Percentiles rank a stretch among this genome's conserved stretches.
Evolutionary conservation across 768 basidiomycete species (phyloP).

Genomic region (Pleurotus eryngii): DNA sequence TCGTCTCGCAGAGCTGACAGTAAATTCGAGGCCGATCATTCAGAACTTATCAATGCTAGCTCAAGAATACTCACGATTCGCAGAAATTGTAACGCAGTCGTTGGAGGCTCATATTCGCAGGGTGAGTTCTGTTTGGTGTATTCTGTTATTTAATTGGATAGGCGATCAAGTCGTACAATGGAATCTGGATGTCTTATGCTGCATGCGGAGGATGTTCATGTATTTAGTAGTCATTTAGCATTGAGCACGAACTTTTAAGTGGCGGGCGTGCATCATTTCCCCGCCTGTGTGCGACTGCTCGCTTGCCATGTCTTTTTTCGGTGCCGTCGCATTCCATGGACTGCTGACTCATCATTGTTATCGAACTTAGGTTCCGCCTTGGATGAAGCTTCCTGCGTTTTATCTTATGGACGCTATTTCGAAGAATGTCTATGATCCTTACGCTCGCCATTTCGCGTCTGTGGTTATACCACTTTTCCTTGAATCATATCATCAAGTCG

Average conservation of each 20-base stretch:
- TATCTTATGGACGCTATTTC: constrained; percentile 96
- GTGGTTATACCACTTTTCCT: constrained; percentile 84
- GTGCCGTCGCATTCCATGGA: constrained; percentile 35
- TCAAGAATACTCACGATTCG: constrained; percentile 77
- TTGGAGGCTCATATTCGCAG: constrained; percentile 80
- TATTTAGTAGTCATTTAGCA: constrained; percentile 42
- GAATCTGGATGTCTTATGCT: neutral
- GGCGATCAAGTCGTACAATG: constrained; percentile 9
- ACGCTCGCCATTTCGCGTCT: constrained; percentile 79
- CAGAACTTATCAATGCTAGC: constrained; percentile 91
- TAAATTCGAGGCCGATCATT: constrained; percentile 95
- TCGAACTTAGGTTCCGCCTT: constrained; percentile 69
- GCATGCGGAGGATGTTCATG: constrained; percentile 30
- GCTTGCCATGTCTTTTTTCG: constrained; percentile 11
- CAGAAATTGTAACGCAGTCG: constrained; percentile 77
- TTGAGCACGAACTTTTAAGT: constrained; percentile 34
- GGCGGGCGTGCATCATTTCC: constrained; percentile 13
- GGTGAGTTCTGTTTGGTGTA: constrained; percentile 59
- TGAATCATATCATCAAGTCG: constrained; percentile 84
- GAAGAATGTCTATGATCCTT: constrained; percentile 94
- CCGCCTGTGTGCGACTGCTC: constrained; percentile 18
- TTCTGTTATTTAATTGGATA: constrained; percentile 10
- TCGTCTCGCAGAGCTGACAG: constrained; percentile 77
- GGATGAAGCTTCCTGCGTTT: constrained; percentile 90
- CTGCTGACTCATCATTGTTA: constrained; percentile 67